Conservation (phyloP, 768 basidiomycete genomes). For the Mycena rosella region DNA sequence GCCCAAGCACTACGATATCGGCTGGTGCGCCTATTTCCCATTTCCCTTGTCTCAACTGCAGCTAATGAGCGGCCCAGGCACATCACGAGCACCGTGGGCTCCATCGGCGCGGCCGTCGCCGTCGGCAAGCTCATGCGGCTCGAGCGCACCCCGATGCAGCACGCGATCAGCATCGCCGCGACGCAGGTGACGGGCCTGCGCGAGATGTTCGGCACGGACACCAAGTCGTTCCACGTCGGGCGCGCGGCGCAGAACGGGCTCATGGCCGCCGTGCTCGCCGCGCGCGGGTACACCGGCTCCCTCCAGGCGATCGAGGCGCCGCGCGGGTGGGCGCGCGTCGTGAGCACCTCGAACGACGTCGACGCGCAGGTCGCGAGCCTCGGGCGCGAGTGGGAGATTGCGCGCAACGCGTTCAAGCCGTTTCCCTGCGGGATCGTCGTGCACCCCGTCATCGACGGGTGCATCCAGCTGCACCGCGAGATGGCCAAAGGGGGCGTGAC, state of each 20-base stretch:
- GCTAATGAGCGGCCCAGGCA: constrained; percentile 26
- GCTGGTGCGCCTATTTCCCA: constrained; percentile 31
- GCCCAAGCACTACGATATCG: constrained; percentile 42
- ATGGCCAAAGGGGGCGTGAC: constrained; percentile 13
- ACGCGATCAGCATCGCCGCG: constrained; percentile 41
- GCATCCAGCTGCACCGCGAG: constrained; percentile 37
- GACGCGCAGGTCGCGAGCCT: constrained; percentile 31
- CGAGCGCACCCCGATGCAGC: constrained; percentile 36
- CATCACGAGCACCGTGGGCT: constrained; percentile 42
- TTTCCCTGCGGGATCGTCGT: constrained; percentile 44
- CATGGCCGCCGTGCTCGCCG: constrained; percentile 39
- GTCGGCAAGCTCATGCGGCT: constrained; percentile 39
- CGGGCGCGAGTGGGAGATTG: constrained; percentile 37
- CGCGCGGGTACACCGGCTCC: constrained; percentile 38
- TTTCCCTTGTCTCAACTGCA: not conserved
- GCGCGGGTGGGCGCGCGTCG: constrained; percentile 43
- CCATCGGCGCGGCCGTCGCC: constrained; percentile 43
- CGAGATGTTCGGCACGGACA: constrained; percentile 41
- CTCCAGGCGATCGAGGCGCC: constrained; percentile 39
- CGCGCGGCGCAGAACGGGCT: constrained; percentile 41
- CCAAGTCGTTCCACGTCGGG: constrained; percentile 43
- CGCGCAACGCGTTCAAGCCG: constrained; percentile 41
- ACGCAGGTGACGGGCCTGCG: constrained; percentile 43
- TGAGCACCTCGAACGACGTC: constrained; percentile 35
- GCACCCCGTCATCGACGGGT: constrained; percentile 40